Conservation (phyloP, 2,329 filamentous ascomycete species). For the Emmonsiellopsis sp. region DNA sequence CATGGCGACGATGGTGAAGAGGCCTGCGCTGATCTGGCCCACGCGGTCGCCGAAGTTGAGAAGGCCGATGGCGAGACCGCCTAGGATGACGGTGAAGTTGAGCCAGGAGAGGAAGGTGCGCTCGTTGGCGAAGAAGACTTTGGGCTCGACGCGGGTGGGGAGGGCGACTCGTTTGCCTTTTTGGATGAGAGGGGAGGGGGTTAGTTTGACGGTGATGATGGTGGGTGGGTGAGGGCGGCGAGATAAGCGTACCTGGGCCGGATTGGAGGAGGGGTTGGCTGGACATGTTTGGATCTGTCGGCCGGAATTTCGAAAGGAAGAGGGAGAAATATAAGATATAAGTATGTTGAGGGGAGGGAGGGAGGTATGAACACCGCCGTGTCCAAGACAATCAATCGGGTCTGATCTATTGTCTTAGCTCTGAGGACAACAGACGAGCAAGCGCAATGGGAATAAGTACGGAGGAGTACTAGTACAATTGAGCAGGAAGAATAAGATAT, state of each 20-base stretch:
- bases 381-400: too few relatives aligned
- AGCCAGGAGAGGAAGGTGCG: conserved; percentile 99
- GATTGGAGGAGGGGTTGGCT: conserved; percentile 93
- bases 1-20: conserved; percentile 93
- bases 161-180: conserved; percentile 96
- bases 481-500: too few relatives aligned
- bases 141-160: conserved; percentile 94
- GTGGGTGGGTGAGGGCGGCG: conserved; percentile 3
- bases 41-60: conserved; percentile 95
- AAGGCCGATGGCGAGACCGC: conserved; percentile 90
- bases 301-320: background rate
- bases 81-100: conserved; percentile 98
- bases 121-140: conserved; percentile 99
- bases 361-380: too few relatives aligned
- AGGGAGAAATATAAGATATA: background rate
- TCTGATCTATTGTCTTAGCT: too few relatives aligned
- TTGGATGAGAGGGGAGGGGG: conserved; percentile 5
- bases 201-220: conserved; percentile 6
- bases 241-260: conserved; percentile 60
- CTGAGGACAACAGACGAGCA: too few relatives aligned
- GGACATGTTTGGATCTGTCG: conserved; percentile 62
- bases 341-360: background rate
- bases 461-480: too few relatives aligned
- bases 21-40: conserved; percentile 83
- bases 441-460: too few relatives aligned